Conservation (phyloP, 345 rosid species). For the Salix suchowensis region DNA sequence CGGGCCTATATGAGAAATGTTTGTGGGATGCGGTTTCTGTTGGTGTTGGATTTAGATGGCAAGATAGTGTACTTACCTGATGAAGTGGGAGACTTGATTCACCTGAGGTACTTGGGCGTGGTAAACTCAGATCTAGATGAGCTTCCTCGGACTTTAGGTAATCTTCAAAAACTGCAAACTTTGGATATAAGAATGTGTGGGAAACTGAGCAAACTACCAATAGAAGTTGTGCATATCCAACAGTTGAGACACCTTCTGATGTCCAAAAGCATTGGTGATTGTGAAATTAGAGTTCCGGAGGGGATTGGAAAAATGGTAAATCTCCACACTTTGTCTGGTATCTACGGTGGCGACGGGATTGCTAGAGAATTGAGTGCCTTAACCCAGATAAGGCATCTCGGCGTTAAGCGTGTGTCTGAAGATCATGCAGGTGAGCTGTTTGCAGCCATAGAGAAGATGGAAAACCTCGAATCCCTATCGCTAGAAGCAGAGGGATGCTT, state of each 20-base stretch:
- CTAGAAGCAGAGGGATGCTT: background rate
- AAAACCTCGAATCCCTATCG: conserved; percentile 6
- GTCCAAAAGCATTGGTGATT: background rate
- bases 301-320: background rate
- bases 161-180: conserved; percentile 15
- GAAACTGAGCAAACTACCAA: background rate
- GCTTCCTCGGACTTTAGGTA: conserved; percentile 10
- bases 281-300: conserved; percentile 10
- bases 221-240: background rate
- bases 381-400: conserved; percentile 9
- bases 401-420: background rate
- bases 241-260: conserved; percentile 14
- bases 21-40: conserved; percentile 6
- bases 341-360: conserved; percentile 20
- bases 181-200: conserved; percentile 1
- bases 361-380: conserved; percentile 6
- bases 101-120: conserved; percentile 11
- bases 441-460: conserved; percentile 10
- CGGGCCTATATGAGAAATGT: conserved; percentile 9
- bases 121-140: background rate
- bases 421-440: conserved; percentile 14
- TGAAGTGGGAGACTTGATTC: conserved; percentile 14
- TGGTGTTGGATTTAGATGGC: conserved; percentile 15
- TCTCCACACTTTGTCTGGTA: conserved; percentile 10
- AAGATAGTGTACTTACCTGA: background rate